phyloP scores from a whole-genome alignment of 139 green algal genomes.

The Chlorella sorokiniana region DNA sequence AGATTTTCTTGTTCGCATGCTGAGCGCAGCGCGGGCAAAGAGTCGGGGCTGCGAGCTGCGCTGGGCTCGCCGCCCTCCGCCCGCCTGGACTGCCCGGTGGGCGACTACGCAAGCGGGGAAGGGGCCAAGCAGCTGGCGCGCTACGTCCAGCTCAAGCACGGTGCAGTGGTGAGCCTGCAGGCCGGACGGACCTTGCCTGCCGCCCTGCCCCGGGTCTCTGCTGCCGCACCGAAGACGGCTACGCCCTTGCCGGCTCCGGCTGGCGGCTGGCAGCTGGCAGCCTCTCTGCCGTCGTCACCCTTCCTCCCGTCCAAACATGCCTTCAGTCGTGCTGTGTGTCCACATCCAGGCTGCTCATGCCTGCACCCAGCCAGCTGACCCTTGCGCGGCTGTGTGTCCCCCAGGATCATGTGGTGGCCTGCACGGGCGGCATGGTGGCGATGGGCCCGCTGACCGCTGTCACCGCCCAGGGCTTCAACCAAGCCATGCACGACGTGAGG shows the following conservation, averaged over 20 bases:
- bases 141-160: slow-evolving; percentile 11
- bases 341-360: no score
- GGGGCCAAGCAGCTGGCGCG: slow-evolving; percentile 1
- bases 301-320: no score
- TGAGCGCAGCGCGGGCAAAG: slow-evolving; percentile 13
- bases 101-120: slow-evolving; percentile 2
- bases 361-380: background rate
- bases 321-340: no score
- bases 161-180: background rate
- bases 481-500: slow-evolving; percentile 18
- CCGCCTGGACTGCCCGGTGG: background rate
- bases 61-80: background rate
- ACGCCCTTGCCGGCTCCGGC: no score
- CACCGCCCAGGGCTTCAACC: background rate
- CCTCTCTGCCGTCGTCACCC: no score
- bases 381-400: background rate
- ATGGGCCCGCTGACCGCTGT: background rate
- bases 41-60: background rate
- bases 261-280: no score
- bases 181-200: no score
- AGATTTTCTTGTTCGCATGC: no score
- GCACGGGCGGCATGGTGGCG: slow-evolving; percentile 21
- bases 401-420: slow-evolving; percentile 23
- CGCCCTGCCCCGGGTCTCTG: no score
- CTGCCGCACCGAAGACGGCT: no score